A percentile compares a stretch with the other conserved stretches of the same genome.
Evolutionary conservation across 768 basidiomycete species (phyloP).

Genomic region (Kwoniella sp.): DNA sequence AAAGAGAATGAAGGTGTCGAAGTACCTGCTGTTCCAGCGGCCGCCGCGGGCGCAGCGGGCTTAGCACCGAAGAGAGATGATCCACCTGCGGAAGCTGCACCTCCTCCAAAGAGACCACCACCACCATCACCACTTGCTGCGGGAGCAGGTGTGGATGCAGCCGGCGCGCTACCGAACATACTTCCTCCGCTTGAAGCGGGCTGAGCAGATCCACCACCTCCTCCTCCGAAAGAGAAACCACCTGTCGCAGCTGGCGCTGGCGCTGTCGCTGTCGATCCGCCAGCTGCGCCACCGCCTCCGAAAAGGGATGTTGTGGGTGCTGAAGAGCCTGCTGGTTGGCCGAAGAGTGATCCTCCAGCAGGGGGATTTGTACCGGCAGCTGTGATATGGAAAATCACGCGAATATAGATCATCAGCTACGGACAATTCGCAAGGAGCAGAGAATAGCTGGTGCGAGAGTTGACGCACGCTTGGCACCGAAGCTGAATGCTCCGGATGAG

Average conservation of each 20-base stretch:
- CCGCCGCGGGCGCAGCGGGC: not conserved
- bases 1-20: constrained; percentile 24
- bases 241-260: constrained; percentile 18
- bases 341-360: constrained; percentile 27
- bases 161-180: constrained; percentile 23
- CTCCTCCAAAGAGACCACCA: constrained; percentile 26
- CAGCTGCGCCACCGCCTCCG: constrained; percentile 8
- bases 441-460: too few species aligned
- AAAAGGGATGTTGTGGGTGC: constrained; percentile 24
- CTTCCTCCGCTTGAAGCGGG: constrained; percentile 15
- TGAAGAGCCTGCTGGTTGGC: constrained; percentile 17
- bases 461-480: constrained; percentile 27
- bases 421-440: too few species aligned
- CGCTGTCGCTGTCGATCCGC: constrained; percentile 11
- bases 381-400: too few species aligned
- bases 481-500: constrained; percentile 28
- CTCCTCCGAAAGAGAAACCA: constrained; percentile 24
- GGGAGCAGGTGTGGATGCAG: constrained; percentile 7
- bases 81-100: constrained; percentile 16
- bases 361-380: constrained; percentile 25
- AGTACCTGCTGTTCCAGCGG: constrained; percentile 8
- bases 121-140: too few species aligned
- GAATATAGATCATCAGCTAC: constrained; percentile 2
- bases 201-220: constrained; percentile 5
- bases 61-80: constrained; percentile 27